Evolutionary conservation across 2,329 filamentous ascomycete genomes (phyloP).

Genomic region (Ascochyta koolunga): DNA sequence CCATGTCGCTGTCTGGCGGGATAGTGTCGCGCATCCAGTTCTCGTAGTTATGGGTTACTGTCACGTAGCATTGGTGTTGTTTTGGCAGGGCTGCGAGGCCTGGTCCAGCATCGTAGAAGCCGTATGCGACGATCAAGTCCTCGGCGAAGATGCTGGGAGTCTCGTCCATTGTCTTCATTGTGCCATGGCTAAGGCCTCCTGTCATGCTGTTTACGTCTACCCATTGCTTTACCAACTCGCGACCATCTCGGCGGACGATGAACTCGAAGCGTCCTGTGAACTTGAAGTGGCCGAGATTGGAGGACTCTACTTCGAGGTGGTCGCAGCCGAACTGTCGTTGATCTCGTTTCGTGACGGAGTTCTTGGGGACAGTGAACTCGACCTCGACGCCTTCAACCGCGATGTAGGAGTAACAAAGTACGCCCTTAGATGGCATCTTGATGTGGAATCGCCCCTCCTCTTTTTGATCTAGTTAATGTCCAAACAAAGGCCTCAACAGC

Average conservation of each 20-base stretch:
- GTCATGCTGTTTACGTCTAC: slow-evolving; percentile 56
- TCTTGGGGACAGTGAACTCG: slow-evolving; percentile 54
- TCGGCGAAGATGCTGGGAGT: slow-evolving; percentile 39
- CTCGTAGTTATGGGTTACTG: slow-evolving; percentile 52
- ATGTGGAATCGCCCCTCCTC: neutral
- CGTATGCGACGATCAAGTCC: slow-evolving; percentile 53
- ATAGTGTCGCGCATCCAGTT: slow-evolving; percentile 55
- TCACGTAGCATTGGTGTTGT: slow-evolving; percentile 54
- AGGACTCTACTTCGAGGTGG: slow-evolving; percentile 55
- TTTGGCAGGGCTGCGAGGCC: slow-evolving; percentile 52
- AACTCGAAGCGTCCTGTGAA: slow-evolving; percentile 55
- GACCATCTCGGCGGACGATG: slow-evolving; percentile 47
- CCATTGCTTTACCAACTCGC: slow-evolving; percentile 53
- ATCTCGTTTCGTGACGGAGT: slow-evolving; percentile 35
- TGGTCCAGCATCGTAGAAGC: slow-evolving; percentile 57
- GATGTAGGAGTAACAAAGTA: slow-evolving; percentile 43
- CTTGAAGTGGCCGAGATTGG: slow-evolving; percentile 52
- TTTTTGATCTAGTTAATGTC: neutral
- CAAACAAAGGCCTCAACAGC: neutral
- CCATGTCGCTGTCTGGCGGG: slow-evolving; percentile 48
- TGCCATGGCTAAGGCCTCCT: slow-evolving; percentile 52
- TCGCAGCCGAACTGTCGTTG: slow-evolving; percentile 48
- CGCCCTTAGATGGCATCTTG: slow-evolving; percentile 45
- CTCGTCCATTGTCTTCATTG: slow-evolving; percentile 41
- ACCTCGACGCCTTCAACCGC: slow-evolving; percentile 50